Evolutionary conservation across 2,329 filamentous ascomycete genomes (phyloP), one percentile per base, ranked within the genome.

Genomic region (Neocucurbitaria cava): DNA sequence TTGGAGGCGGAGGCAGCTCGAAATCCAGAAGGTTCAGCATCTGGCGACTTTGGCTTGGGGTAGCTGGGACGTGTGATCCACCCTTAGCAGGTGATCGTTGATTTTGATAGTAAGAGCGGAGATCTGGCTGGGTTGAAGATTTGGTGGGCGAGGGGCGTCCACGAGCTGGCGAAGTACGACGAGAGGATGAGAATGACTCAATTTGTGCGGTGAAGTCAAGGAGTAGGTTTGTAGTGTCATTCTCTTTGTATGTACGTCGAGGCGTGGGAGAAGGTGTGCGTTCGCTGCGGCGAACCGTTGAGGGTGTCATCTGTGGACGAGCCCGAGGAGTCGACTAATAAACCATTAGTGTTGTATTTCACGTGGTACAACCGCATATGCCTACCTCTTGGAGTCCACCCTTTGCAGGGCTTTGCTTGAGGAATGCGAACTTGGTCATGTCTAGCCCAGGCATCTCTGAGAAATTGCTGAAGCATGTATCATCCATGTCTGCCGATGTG

Each of bases 1-100:
- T 98, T 1, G 94, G 92, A 64, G 92, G 87, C 0, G 94, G 92
- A n/a, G 93, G 92, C 9, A 98, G 89, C 68, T 98, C 95, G 71
- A 96, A 95, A 76, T 96, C 92, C 42, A 96, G 85, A 3, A 75
- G 58, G 38, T 75, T 73, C 43, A 75, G 43, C 40, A 74, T 58
- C 7, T 73, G 69, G 6, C 71, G 69, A 36, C 65, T 71, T 24
- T 71, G 70, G 35, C 60, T 61, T 41, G 71, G 72, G 21, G 70
- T 73, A n/a, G 62, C 52, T n/a, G 69, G 66, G 11, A 71, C 61
- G 40, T 62, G 51, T 10, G 63, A 54, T 30, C 61, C 61, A 39
- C 63, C 66, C 41, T 73, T 74, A 8, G 65, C 69, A 21, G 70
- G 72, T 11, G 69, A 74, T 9, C 70, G 65, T 51, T 72, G 72